Conservation (phyloP, 192 early-diverging fungal genomes). For the Coemansia pectinata region DNA sequence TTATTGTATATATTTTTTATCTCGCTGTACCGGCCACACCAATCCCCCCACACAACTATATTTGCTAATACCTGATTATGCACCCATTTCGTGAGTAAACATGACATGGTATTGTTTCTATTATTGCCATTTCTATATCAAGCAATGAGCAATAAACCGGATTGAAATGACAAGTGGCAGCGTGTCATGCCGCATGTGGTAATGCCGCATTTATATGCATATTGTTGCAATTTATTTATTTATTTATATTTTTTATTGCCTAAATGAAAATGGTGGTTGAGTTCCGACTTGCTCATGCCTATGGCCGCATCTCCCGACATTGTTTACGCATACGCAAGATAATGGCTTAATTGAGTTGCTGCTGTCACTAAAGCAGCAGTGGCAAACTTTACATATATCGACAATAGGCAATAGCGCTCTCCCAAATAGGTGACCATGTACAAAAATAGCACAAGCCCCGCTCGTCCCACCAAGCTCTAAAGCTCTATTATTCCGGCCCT, state of each 20-base stretch:
- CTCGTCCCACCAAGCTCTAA: not conserved
- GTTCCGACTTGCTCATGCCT: not conserved
- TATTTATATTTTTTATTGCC: not conserved
- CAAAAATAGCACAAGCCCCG: not conserved
- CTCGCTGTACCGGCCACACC: not conserved
- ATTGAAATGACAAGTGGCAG: not conserved
- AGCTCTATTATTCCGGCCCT: not conserved
- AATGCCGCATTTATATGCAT: not conserved
- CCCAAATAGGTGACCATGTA: not conserved
- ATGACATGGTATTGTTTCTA: not conserved
- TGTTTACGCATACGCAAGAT: not conserved
- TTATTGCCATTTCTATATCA: not conserved
- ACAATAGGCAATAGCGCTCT: not conserved
- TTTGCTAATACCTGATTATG: not conserved
- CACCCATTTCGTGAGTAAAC: not conserved
- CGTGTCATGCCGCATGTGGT: not conserved
- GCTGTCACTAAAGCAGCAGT: not conserved
- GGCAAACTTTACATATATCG: not conserved
- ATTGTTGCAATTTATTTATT: not conserved
- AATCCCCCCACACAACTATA: not conserved
- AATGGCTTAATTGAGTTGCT: not conserved
- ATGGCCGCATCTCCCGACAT: not conserved
- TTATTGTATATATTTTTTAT: not conserved
- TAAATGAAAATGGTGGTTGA: not conserved
- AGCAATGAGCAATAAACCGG: not conserved